These are phyloP conservation scores for Hypoxylon sp. DNA, from an alignment of 2,329 filamentous ascomycete genomes.

Conservation along the genomic window DNA sequence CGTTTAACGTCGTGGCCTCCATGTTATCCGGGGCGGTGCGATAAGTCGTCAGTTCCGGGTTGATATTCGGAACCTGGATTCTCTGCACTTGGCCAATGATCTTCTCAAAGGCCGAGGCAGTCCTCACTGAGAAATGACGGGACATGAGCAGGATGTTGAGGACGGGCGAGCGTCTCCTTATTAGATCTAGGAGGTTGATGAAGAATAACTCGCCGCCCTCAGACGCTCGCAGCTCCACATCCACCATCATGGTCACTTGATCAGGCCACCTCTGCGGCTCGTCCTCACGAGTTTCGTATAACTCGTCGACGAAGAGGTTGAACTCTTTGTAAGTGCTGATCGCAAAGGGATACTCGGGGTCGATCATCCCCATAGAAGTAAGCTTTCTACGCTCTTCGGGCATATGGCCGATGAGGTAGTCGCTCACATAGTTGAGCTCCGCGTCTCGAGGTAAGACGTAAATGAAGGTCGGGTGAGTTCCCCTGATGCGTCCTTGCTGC, in stretches of 20 bases:
- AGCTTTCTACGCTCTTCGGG: too few relatives aligned
- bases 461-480: not conserved
- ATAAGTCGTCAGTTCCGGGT: not conserved
- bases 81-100: not conserved
- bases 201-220: constrained; percentile 12
- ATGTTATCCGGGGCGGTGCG: too few relatives aligned
- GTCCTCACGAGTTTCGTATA: too few relatives aligned
- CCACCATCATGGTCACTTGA: not conserved
- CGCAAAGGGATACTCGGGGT: not conserved
- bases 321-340: not conserved
- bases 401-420: not conserved
- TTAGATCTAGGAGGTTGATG: not conserved
- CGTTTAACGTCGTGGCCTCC: too few relatives aligned
- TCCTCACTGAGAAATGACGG: constrained; percentile 1
- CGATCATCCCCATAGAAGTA: too few relatives aligned
- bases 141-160: constrained; percentile 7
- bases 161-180: not conserved
- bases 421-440: not conserved
- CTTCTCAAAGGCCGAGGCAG: not conserved
- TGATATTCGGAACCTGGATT: constrained; percentile 3
- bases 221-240: constrained; percentile 8
- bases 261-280: too few relatives aligned
- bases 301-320: not conserved
- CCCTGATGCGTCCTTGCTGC: not conserved
- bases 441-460: not conserved